Percentiles rank a stretch among this genome's conserved stretches.
These are phyloP conservation scores for Calycina marina DNA, from an alignment of 2,329 filamentous ascomycete species.

Conservation along the genomic window DNA sequence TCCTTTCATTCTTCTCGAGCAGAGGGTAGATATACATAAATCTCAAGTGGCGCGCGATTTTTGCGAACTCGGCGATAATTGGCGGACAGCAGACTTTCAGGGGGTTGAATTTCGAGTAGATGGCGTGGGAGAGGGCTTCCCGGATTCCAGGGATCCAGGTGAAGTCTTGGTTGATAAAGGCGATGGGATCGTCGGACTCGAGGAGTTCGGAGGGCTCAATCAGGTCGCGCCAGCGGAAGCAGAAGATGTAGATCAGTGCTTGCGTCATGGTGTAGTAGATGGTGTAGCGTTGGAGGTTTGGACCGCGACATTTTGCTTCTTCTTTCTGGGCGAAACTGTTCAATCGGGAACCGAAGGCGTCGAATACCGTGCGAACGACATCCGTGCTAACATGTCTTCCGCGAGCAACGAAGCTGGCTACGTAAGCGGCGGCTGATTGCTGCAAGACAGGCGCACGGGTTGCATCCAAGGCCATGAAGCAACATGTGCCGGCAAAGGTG, in stretches of 20 bases:
- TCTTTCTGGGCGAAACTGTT: slow-evolving; percentile 59
- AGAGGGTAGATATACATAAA: slow-evolving; percentile 83
- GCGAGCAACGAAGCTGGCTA: slow-evolving; percentile 86
- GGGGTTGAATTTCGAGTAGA: slow-evolving; percentile 83
- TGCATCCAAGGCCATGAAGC: slow-evolving; percentile 52
- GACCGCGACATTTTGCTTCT: slow-evolving; percentile 63
- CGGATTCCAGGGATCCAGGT: slow-evolving; percentile 64
- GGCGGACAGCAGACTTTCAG: slow-evolving; percentile 84
- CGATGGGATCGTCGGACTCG: slow-evolving; percentile 42
- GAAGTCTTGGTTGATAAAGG: slow-evolving; percentile 55
- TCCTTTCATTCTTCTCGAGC: slow-evolving; percentile 82
- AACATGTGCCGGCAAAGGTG: slow-evolving; percentile 66
- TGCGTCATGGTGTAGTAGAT: slow-evolving; percentile 59
- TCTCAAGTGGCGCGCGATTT: slow-evolving; percentile 68
- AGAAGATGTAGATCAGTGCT: slow-evolving; percentile 64
- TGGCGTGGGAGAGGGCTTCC: slow-evolving; percentile 59
- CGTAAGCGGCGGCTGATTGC: slow-evolving; percentile 78
- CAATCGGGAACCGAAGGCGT: slow-evolving; percentile 63
- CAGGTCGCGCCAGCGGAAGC: slow-evolving; percentile 93
- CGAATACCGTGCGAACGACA: slow-evolving; percentile 70
- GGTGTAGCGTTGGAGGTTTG: slow-evolving; percentile 56
- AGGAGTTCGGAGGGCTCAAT: slow-evolving; percentile 42
- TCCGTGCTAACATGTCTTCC: slow-evolving; percentile 66
- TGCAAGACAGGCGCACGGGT: slow-evolving; percentile 54
- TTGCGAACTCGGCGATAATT: slow-evolving; percentile 85